Evolutionary conservation across 768 basidiomycete genomes (phyloP).

Genomic region (Saitozyma sp.): DNA sequence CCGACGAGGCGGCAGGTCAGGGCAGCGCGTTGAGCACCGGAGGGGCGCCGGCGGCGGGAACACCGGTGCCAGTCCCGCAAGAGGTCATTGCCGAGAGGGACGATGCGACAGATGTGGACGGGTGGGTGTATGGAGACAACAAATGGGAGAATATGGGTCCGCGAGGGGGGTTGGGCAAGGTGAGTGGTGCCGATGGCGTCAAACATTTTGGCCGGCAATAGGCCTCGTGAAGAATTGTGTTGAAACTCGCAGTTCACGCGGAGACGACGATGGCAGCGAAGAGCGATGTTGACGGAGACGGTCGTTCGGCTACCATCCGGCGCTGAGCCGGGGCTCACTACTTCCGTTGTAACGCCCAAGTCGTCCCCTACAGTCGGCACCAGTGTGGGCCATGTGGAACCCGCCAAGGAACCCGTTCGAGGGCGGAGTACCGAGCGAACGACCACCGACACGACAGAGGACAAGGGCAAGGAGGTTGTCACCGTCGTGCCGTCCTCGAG

Average conservation of each 20-base stretch:
- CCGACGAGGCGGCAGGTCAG: not conserved
- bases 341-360: conserved; percentile 4
- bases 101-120: conserved; percentile 70
- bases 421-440: not conserved
- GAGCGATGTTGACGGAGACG: conserved; percentile 73
- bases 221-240: not conserved
- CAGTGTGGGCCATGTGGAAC: not conserved
- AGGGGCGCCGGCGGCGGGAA: conserved; percentile 1
- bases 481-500: not conserved
- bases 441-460: not conserved
- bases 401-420: not conserved
- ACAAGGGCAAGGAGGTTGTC: not conserved
- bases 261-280: conserved; percentile 79
- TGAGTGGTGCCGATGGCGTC: conserved; percentile 17
- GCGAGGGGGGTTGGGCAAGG: conserved; percentile 82
- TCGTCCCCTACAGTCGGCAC: conserved; percentile 4
- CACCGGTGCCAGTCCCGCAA: conserved; percentile 3
- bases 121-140: conserved; percentile 93
- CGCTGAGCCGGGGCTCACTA: not conserved
- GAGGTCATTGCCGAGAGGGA: conserved; percentile 37
- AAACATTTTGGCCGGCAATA: not conserved
- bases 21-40: not conserved
- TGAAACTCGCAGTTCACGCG: conserved; percentile 67
- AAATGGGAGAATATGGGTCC: conserved; percentile 81
- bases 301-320: conserved; percentile 56